Percentiles rank a stretch among this genome's conserved stretches.
Evolutionary conservation across 1,139 yeast genomes (phyloP).

Genomic region (Eremothecium cymbalariae): DNA sequence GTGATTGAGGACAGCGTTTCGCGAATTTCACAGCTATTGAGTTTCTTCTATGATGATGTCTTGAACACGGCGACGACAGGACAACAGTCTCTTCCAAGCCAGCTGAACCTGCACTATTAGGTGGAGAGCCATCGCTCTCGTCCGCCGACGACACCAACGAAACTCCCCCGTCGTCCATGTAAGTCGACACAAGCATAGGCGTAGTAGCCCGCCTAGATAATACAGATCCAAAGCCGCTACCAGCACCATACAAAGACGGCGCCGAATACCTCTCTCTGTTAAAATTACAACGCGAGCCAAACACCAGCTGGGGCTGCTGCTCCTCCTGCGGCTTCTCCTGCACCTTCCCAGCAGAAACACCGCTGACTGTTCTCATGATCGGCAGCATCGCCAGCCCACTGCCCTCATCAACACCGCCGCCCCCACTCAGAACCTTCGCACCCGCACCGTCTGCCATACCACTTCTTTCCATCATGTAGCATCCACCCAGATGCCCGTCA

Average conservation of each 20-base stretch:
- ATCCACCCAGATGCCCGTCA: no score
- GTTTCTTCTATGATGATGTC: slow-evolving; percentile 31
- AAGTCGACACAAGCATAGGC: no score
- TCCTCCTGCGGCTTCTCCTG: neutral
- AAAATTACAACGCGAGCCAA: neutral
- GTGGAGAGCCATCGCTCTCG: slow-evolving; percentile 1
- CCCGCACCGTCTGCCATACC: neutral
- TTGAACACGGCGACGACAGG: slow-evolving; percentile 18
- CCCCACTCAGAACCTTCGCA: neutral
- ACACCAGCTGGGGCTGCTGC: slow-evolving; percentile 1
- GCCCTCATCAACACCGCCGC: no score
- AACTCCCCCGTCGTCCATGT: no score
- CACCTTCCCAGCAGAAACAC: neutral
- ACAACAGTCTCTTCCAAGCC: slow-evolving; percentile 5
- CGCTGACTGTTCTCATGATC: neutral
- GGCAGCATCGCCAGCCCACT: neutral
- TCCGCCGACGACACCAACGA: no score
- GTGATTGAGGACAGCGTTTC: slow-evolving; percentile 19
- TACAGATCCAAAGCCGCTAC: neutral
- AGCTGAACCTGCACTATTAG: slow-evolving; percentile 1
- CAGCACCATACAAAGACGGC: neutral
- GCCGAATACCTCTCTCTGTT: no score
- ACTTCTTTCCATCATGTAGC: no score
- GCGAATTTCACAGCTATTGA: slow-evolving; percentile 29
- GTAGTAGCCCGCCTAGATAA: no score